These are phyloP conservation scores for Plicaturopsis crispa DNA, from an alignment of 768 basidiomycete species.

Conservation along the genomic window DNA sequence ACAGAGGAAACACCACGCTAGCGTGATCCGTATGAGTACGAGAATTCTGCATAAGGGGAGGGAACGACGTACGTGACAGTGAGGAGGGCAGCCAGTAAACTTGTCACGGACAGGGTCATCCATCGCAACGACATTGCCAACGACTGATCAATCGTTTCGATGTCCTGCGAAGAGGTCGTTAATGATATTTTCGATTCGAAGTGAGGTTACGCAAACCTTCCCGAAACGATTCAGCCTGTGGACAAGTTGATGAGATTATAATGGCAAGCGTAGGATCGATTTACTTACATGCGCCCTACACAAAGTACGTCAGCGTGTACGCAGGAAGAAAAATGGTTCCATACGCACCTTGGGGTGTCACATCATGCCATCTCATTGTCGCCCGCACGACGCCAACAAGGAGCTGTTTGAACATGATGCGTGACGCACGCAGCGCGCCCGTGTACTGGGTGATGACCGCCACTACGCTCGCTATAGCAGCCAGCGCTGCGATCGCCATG, in stretches of 20 bases:
- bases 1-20: conserved; percentile 72
- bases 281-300: conserved; percentile 11
- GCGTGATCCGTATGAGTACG: not conserved
- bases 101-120: conserved; percentile 72
- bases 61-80: conserved; percentile 50
- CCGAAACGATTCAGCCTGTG: conserved; percentile 85
- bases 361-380: conserved; percentile 84
- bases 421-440: conserved; percentile 45
- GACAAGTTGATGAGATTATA: conserved; percentile 28
- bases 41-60: conserved; percentile 1
- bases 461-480: conserved; percentile 37
- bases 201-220: conserved; percentile 31
- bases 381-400: conserved; percentile 68
- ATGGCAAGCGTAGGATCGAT: not conserved
- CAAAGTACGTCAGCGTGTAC: too few relatives aligned
- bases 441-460: conserved; percentile 50
- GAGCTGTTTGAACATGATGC: conserved; percentile 40
- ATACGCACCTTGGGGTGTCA: too few relatives aligned
- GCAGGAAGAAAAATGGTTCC: too few relatives aligned
- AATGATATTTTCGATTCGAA: conserved; percentile 5
- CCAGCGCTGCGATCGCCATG: conserved; percentile 47
- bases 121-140: conserved; percentile 62
- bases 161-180: conserved; percentile 36
- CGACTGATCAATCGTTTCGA: conserved; percentile 80
- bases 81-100: conserved; percentile 69